Percentiles rank a stretch among this genome's conserved stretches.
Conservation (phyloP, 768 basidiomycete genomes). For the Pilatotrama ljubarskyi region DNA sequence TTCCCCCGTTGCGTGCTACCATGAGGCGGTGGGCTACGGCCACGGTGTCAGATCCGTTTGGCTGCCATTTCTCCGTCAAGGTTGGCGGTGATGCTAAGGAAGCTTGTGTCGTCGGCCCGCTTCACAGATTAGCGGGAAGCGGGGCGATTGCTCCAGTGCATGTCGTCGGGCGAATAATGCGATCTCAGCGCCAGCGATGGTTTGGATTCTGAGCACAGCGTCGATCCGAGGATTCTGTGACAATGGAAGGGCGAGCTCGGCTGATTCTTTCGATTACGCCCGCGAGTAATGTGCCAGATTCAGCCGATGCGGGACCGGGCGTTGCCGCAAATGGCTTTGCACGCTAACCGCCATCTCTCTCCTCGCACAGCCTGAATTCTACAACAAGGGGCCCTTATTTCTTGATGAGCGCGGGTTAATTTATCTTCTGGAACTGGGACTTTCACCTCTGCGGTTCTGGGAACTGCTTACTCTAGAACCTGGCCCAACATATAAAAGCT, state of each 20-base stretch:
- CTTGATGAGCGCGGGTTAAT: conserved; percentile 20
- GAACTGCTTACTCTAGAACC: conserved; percentile 19
- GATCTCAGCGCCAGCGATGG: conserved; percentile 7
- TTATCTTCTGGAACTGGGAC: conserved; percentile 18
- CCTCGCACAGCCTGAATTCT: conserved; percentile 17
- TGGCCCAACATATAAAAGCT: conserved; percentile 22
- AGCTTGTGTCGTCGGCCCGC: neutral
- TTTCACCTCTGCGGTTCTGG: conserved; percentile 17
- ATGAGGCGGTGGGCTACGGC: neutral
- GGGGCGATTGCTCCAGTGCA: conserved; percentile 10
- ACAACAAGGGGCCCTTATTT: conserved; percentile 19
- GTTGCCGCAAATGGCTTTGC: conserved; percentile 16
- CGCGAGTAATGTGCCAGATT: conserved; percentile 12
- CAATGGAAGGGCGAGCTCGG: conserved; percentile 9
- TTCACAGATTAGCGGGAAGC: conserved; percentile 15
- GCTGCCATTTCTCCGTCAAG: neutral
- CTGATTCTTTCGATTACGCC: conserved; percentile 7
- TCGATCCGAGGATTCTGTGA: conserved; percentile 23
- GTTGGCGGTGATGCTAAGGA: neutral
- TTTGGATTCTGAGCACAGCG: conserved; percentile 15
- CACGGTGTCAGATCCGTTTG: conserved; percentile 4
- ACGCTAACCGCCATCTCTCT: conserved; percentile 22
- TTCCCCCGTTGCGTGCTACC: conserved; percentile 1
- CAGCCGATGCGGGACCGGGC: conserved; percentile 9
- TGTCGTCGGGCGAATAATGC: conserved; percentile 14